These are phyloP conservation scores for Gossypium raimondii DNA, from an alignment of 345 rosid species.

Conservation along the genomic window DNA sequence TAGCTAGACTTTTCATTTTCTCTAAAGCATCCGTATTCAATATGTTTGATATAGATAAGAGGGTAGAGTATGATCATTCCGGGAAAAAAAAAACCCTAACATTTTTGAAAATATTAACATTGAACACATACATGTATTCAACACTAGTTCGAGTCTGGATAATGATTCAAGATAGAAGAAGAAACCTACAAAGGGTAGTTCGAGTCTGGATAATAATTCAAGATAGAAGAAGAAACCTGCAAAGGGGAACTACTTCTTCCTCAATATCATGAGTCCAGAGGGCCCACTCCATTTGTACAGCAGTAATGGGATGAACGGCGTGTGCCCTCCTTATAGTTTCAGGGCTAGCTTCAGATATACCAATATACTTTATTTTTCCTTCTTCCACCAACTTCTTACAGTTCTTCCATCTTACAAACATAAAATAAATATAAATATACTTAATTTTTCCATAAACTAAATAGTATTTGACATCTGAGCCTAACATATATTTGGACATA, in stretches of 20 bases:
- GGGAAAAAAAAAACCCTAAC: no score
- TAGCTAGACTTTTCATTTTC: no score
- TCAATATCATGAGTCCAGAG: constrained; percentile 24
- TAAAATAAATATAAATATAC: neutral
- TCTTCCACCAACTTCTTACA: constrained; percentile 21
- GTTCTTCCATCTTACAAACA: constrained; percentile 1
- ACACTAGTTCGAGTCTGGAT: no score
- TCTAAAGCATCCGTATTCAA: no score
- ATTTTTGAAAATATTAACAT: no score
- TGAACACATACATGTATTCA: no score
- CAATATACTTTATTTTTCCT: constrained; percentile 20
- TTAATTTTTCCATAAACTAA: no score
- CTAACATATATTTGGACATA: no score
- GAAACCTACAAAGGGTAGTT: constrained; percentile 11
- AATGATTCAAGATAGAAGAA: neutral
- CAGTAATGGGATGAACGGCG: constrained; percentile 22
- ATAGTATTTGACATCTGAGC: no score
- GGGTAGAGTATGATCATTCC: neutral
- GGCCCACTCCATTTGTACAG: constrained; percentile 21
- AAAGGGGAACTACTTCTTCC: constrained; percentile 20
- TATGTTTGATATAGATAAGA: no score
- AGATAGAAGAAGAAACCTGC: constrained; percentile 15
- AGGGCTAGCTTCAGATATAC: constrained; percentile 21
- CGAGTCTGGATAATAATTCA: neutral
- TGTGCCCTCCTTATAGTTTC: constrained; percentile 25